These are phyloP conservation scores for Tuber brumale DNA, from an alignment of 495 filamentous ascomycete genomes.

Conservation along the genomic window DNA sequence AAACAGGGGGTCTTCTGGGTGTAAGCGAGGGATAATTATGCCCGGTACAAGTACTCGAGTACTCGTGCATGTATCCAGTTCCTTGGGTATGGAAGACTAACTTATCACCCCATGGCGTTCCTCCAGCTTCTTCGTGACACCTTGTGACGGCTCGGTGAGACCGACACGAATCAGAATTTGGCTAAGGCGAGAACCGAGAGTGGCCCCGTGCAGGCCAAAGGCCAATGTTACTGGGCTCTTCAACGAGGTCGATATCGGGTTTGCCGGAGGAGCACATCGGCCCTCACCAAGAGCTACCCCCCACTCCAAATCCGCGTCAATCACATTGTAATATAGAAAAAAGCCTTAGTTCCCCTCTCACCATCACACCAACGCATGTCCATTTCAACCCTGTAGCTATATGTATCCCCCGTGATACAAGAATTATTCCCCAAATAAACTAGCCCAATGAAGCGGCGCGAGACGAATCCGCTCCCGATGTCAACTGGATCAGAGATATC, in stretches of 20 bases:
- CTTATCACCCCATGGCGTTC: constrained; percentile 20
- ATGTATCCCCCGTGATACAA: constrained; percentile 21
- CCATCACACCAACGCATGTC: background rate
- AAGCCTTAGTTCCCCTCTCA: background rate
- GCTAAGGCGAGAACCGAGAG: background rate
- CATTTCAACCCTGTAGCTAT: background rate
- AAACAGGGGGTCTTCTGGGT: background rate
- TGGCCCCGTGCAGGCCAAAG: background rate
- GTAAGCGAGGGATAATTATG: background rate
- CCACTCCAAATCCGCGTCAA: background rate
- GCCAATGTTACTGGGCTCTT: background rate
- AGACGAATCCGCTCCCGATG: constrained; percentile 25
- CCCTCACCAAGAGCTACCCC: background rate
- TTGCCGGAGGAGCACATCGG: background rate
- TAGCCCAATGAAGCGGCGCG: constrained; percentile 26
- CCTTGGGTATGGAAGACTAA: background rate
- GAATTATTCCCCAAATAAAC: constrained; percentile 8
- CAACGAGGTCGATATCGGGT: background rate
- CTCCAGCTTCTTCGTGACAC: constrained; percentile 26
- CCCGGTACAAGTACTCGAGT: too few species aligned
- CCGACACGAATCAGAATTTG: constrained; percentile 4
- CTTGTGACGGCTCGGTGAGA: constrained; percentile 34
- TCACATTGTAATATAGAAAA: background rate
- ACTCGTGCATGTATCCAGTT: background rate
- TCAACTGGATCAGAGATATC: constrained; percentile 45